Evolutionary conservation across 202 grass and related monocot genomes (phyloP).

Genomic region (Setaria italica): DNA sequence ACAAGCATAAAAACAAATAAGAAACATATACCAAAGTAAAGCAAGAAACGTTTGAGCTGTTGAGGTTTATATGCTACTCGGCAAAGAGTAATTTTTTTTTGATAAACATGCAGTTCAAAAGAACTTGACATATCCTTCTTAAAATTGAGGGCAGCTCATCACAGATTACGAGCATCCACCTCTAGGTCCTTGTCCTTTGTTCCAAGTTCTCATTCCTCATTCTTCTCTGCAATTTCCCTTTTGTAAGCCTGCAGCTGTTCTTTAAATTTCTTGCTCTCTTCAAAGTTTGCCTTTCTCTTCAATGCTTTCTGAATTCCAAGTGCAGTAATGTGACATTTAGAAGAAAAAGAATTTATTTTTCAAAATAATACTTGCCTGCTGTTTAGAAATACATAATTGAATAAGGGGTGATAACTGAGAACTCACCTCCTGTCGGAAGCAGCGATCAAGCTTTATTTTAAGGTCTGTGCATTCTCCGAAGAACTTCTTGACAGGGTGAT

Average conservation of each 20-base stretch:
- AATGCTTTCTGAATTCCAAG: conserved; percentile 63
- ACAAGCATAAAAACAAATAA: not conserved
- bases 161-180: not conserved
- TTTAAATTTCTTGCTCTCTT: conserved; percentile 81
- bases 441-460: conserved; percentile 80
- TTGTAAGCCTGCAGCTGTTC: conserved; percentile 72
- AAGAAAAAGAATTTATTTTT: not conserved
- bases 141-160: not conserved
- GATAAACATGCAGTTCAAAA: not conserved
- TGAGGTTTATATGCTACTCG: not conserved
- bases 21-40: not conserved
- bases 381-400: not conserved
- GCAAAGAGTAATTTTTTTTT: not conserved
- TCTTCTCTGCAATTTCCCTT: conserved; percentile 66
- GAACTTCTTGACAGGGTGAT: conserved; percentile 76
- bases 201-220: conserved; percentile 29
- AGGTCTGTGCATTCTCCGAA: conserved; percentile 79
- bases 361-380: not conserved
- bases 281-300: conserved; percentile 75
- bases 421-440: conserved; percentile 71
- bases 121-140: not conserved
- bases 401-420: not conserved
- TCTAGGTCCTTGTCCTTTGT: not conserved
- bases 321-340: conserved; percentile 21
- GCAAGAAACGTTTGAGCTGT: not conserved